phyloP scores from a whole-genome alignment of 2,329 filamentous ascomycete genomes.

The Penicillium sclerotigenum region DNA sequence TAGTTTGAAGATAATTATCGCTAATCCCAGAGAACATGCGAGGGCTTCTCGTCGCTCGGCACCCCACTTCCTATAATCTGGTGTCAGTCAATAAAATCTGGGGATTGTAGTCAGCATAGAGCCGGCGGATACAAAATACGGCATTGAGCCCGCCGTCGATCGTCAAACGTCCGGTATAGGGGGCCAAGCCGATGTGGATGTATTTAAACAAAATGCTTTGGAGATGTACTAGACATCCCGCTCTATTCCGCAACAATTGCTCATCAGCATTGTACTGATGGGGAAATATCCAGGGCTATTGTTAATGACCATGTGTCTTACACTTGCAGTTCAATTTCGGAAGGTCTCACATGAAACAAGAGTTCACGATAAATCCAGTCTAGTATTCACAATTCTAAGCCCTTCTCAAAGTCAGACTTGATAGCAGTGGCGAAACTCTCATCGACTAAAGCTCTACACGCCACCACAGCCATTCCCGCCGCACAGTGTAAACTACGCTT shows the following conservation, averaged over 20 bases:
- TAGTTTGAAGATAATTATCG: neutral
- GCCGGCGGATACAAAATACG: conserved; percentile 1
- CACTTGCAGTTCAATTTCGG: neutral
- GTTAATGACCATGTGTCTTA: neutral
- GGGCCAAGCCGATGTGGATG: too few relatives aligned
- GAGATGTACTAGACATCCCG: neutral
- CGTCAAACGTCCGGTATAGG: too few relatives aligned
- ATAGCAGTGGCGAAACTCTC: conserved; percentile 10
- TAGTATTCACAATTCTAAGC: neutral
- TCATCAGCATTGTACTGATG: neutral
- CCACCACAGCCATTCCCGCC: conserved; percentile 19
- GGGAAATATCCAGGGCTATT: neutral
- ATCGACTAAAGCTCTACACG: conserved; percentile 13
- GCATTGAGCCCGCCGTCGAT: neutral
- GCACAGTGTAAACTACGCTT: conserved; percentile 14
- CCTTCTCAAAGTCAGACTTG: conserved; percentile 9
- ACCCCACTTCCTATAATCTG: conserved; percentile 3
- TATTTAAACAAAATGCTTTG: too few relatives aligned
- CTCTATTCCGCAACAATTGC: neutral
- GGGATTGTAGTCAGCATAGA: neutral
- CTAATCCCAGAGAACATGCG: neutral
- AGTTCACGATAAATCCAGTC: neutral
- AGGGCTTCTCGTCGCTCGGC: conserved; percentile 1
- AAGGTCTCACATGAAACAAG: neutral
- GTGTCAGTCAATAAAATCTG: neutral